Evolutionary conservation across 1,284 basidiomycete species (phyloP), one percentile per base, ranked within the genome.

Genomic region (Naganishia cerealis): DNA sequence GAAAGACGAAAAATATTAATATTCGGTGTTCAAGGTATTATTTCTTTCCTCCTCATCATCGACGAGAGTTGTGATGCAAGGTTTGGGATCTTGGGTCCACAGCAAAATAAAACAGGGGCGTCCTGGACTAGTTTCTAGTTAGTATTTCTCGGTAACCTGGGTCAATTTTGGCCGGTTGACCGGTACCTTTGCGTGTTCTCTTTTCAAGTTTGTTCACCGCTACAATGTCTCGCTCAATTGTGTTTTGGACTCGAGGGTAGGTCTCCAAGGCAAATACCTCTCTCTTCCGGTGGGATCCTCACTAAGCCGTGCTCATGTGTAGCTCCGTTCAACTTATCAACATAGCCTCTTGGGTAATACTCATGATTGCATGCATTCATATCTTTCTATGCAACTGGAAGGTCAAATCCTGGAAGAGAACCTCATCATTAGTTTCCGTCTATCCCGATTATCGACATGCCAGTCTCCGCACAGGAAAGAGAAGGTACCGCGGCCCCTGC

Each of bases 41-140:
- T 69, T 1, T 57, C 62, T 2, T 18, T 65, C 10, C 38, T 65
- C 21, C 16, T 69, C 26, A 59, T 69, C 0, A 24, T 69, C 2
- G 67, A 69, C 24, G 67, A 69, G 29, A 7, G 54, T 15, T 57
- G 42, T 26, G 57, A 65, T 29, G 48, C 58, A 1, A 39, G 67
- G 12, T 69, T 69, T 29, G 67, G 67, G 8, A 65, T 69, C 29
- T 36, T 69, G 0, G 55, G 62, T 29, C 67, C 67, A 2, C 67
- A 69, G 29, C 48, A 66, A 26, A 69, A 52, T n/a, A 69, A 69
- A 40, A 63, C 54, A 3, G 67, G 67, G 6, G 67, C 67, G 6
- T 55, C 62, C 1, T 69, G 67, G 67, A 69, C 67, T 3, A 16
- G n/a, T 7, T 58, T 69, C 39, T 69, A 69, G 67, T 69, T 16